A percentile compares a stretch with the other conserved stretches of the same genome.
Evolutionary conservation across 768 basidiomycete species (phyloP).

Genomic region (Trichaptum fuscoviolaceum): DNA sequence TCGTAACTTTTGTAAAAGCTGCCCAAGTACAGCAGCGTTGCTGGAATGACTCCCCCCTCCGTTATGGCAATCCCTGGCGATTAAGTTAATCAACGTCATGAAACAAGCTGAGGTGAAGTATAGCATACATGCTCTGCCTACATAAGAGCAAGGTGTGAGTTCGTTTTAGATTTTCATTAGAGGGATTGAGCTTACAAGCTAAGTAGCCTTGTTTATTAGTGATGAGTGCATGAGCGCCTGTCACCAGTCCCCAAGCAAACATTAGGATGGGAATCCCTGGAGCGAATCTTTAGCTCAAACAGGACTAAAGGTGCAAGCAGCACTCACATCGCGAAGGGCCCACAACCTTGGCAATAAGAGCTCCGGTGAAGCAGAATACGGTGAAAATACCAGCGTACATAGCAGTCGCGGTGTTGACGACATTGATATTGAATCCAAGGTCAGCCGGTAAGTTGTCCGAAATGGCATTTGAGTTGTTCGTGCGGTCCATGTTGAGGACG

Average conservation of each 20-base stretch:
- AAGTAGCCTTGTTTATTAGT: conserved; percentile 32
- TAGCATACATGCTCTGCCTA: conserved; percentile 29
- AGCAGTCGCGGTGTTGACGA: conserved; percentile 33
- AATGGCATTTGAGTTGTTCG: conserved; percentile 37
- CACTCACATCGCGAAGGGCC: conserved; percentile 31
- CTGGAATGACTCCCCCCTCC: conserved; percentile 36
- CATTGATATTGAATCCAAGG: conserved; percentile 35
- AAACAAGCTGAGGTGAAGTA: background rate
- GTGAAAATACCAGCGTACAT: conserved; percentile 33
- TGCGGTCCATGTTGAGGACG: conserved; percentile 36
- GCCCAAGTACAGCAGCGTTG: conserved; percentile 7
- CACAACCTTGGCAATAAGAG: conserved; percentile 34
- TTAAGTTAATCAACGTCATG: background rate
- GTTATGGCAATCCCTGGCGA: conserved; percentile 34
- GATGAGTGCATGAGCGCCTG: conserved; percentile 31
- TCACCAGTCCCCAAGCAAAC: conserved; percentile 37
- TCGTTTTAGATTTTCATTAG: background rate
- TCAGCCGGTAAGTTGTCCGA: conserved; percentile 35
- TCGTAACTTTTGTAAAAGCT: conserved; percentile 6
- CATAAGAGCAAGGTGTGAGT: background rate
- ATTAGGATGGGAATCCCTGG: conserved; percentile 35
- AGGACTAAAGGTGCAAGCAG: background rate
- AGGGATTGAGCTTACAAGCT: conserved; percentile 18
- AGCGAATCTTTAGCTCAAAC: background rate
- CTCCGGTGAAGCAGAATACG: conserved; percentile 29